phyloP scores from a whole-genome alignment of 2,329 filamentous ascomycete genomes.

The Colletotrichum sp. region DNA sequence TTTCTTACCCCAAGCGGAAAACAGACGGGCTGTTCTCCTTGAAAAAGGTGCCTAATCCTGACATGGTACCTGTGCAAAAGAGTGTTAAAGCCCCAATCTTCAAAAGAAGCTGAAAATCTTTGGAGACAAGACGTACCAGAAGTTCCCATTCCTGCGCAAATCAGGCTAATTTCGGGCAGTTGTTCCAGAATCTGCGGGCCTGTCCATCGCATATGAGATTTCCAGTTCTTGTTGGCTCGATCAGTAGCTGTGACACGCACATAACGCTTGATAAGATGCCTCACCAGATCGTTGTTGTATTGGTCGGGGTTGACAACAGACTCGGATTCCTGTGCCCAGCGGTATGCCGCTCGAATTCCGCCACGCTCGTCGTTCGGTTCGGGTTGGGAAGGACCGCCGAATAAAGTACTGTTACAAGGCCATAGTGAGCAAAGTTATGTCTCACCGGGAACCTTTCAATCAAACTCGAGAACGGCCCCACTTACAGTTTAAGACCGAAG shows the following conservation, averaged over 20 bases:
- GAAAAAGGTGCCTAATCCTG: slow-evolving; percentile 55
- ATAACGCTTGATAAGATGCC: not conserved
- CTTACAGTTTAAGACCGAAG: slow-evolving; percentile 60
- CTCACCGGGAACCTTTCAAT: not conserved
- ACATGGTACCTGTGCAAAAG: slow-evolving; percentile 42
- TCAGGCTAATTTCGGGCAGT: slow-evolving; percentile 58
- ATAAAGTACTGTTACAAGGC: slow-evolving; percentile 47
- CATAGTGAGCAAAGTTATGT: not conserved
- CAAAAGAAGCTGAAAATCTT: not conserved
- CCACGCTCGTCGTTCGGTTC: slow-evolving; percentile 59
- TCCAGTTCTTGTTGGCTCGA: slow-evolving; percentile 48
- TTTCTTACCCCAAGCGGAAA: slow-evolving; percentile 28
- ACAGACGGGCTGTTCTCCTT: slow-evolving; percentile 55
- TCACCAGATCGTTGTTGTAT: slow-evolving; percentile 56
- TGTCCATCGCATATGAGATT: slow-evolving; percentile 62
- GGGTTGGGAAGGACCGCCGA: slow-evolving; percentile 63
- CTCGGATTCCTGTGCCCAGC: slow-evolving; percentile 44
- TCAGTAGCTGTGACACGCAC: not conserved
- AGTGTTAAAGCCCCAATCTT: not conserved
- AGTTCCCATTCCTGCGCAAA: slow-evolving; percentile 65
- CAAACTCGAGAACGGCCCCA: not conserved
- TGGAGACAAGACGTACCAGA: slow-evolving; percentile 42
- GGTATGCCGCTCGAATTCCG: slow-evolving; percentile 53
- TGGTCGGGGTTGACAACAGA: slow-evolving; percentile 58
- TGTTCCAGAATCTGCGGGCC: slow-evolving; percentile 64